Conservation (phyloP, 2,329 filamentous ascomycete genomes). For the Neurospora sp. region DNA sequence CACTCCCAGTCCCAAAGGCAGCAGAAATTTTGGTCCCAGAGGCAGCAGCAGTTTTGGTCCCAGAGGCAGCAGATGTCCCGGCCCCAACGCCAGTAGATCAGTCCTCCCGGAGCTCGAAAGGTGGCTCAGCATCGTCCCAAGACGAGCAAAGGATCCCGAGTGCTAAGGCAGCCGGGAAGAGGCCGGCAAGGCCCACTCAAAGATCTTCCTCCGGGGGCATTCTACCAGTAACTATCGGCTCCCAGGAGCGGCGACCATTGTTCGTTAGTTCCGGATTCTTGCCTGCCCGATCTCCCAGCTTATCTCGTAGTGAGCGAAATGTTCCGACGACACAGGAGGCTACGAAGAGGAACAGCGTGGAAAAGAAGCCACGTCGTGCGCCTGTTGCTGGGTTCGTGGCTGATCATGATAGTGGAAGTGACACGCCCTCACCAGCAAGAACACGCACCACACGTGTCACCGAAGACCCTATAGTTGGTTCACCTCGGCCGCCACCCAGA, state of each 20-base stretch:
- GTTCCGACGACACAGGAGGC: not conserved
- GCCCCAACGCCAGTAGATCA: slow-evolving; percentile 1
- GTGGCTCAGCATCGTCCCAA: slow-evolving; percentile 5
- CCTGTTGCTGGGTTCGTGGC: slow-evolving; percentile 15
- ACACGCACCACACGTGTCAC: not conserved
- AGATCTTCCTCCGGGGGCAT: slow-evolving; percentile 5
- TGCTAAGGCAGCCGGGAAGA: slow-evolving; percentile 41
- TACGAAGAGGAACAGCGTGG: not conserved
- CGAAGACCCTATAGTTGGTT: not conserved
- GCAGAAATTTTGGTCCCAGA: not conserved
- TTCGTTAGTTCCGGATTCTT: not conserved
- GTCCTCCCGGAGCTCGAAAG: slow-evolving; percentile 4
- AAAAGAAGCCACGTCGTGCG: not conserved
- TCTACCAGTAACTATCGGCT: slow-evolving; percentile 1
- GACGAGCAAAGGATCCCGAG: slow-evolving; percentile 21
- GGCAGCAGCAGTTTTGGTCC: not conserved
- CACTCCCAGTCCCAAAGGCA: not conserved
- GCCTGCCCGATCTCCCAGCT: not conserved
- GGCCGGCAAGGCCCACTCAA: slow-evolving; percentile 22
- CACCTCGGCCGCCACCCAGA: not conserved
- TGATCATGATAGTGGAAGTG: slow-evolving; percentile 1
- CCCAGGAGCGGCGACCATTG: slow-evolving; percentile 2
- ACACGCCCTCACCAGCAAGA: slow-evolving; percentile 6
- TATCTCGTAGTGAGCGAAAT: not conserved
- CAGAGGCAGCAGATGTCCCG: not conserved